Conservation (phyloP, 2,329 filamentous ascomycete genomes). For the Fusarium metavorans region DNA sequence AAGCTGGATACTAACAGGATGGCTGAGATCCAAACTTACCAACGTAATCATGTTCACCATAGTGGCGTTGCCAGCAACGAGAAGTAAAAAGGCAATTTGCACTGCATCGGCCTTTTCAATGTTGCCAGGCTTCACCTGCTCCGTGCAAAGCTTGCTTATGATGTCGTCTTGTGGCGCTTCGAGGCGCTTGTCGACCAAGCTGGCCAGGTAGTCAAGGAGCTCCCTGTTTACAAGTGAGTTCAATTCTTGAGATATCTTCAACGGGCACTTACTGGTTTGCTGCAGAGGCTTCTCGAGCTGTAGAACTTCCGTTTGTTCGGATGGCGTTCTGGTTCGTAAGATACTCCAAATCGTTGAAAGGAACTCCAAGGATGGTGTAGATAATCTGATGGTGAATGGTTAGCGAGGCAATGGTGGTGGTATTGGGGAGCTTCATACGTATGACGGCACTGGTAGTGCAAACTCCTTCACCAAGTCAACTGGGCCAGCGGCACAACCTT, state of each 20-base stretch:
- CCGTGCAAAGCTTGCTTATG: slow-evolving; percentile 57
- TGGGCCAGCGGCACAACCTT: slow-evolving; percentile 50
- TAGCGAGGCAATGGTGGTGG: background rate
- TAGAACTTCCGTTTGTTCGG: slow-evolving; percentile 60
- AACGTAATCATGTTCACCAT: slow-evolving; percentile 65
- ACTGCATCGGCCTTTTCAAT: slow-evolving; percentile 56
- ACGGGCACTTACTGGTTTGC: slow-evolving; percentile 53
- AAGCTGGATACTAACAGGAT: background rate
- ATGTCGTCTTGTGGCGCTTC: slow-evolving; percentile 58
- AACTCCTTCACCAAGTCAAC: slow-evolving; percentile 61
- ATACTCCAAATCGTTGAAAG: slow-evolving; percentile 59
- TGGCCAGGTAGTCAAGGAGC: slow-evolving; percentile 58
- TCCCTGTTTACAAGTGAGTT: slow-evolving; percentile 42
- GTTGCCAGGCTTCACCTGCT: slow-evolving; percentile 55
- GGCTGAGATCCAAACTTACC: slow-evolving; percentile 34
- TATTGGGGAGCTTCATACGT: slow-evolving; percentile 45
- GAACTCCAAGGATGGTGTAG: slow-evolving; percentile 62
- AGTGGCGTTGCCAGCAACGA: slow-evolving; percentile 64
- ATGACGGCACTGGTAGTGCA: slow-evolving; percentile 60
- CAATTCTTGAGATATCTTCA: background rate
- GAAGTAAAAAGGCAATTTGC: slow-evolving; percentile 62
- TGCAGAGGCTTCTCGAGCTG: slow-evolving; percentile 57
- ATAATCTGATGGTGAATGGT: slow-evolving; percentile 52
- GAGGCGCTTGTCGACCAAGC: slow-evolving; percentile 55
- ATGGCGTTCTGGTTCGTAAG: slow-evolving; percentile 61